phyloP scores from a whole-genome alignment of 2,329 filamentous ascomycete genomes.

The Blastomyces parvus region DNA sequence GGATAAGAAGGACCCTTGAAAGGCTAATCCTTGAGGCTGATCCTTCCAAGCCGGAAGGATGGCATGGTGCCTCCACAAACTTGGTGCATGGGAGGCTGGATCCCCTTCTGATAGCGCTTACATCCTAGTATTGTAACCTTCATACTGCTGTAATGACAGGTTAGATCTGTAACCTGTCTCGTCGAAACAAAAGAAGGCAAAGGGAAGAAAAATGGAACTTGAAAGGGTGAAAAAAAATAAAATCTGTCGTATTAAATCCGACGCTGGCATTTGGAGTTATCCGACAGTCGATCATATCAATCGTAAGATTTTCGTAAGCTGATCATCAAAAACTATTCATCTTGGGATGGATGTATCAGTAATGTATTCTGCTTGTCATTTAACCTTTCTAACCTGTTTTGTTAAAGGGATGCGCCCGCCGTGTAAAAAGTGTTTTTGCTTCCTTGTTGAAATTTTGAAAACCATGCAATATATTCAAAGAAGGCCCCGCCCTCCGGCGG shows the following conservation, averaged over 20 bases:
- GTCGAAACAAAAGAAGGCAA: background rate
- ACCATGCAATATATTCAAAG: conserved; percentile 15
- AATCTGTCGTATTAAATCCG: no score
- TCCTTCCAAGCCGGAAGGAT: background rate
- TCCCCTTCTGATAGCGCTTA: background rate
- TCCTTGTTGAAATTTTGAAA: background rate
- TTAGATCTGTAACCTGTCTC: background rate
- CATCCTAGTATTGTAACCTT: background rate
- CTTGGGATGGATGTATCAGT: background rate
- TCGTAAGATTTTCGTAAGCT: background rate
- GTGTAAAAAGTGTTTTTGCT: background rate
- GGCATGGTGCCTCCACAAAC: background rate
- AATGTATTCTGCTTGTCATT: background rate
- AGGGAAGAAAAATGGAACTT: no score
- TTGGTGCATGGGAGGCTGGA: no score
- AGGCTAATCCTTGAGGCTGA: background rate
- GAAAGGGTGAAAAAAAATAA: no score
- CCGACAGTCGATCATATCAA: no score
- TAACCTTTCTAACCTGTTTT: background rate
- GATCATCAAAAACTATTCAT: background rate
- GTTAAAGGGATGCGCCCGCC: background rate
- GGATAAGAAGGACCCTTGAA: background rate
- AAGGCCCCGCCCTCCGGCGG: conserved; percentile 20
- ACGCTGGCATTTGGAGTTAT: no score
- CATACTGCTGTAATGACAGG: background rate